Percentiles rank a stretch among this genome's conserved stretches.
These are phyloP conservation scores for Massarina eburnea DNA, from an alignment of 2,329 filamentous ascomycete genomes.

Conservation along the genomic window DNA sequence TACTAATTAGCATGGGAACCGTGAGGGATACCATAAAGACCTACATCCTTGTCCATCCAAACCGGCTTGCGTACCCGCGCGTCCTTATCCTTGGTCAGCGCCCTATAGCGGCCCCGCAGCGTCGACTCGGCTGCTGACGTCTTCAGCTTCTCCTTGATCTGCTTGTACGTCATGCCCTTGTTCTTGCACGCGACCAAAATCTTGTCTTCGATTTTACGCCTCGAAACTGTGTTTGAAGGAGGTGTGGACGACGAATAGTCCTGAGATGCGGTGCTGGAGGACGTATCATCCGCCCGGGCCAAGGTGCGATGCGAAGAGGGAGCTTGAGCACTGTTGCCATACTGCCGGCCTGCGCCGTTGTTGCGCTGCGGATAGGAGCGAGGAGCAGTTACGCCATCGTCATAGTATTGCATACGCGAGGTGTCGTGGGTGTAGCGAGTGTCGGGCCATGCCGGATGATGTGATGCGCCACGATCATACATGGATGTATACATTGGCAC, in stretches of 20 bases:
- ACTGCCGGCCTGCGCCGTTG: background rate
- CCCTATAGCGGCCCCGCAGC: conserved; percentile 67
- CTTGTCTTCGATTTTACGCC: conserved; percentile 28
- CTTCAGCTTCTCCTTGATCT: conserved; percentile 59
- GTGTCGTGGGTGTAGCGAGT: background rate
- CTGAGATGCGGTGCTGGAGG: background rate
- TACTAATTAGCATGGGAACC: conserved; percentile 8
- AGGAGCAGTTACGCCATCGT: background rate
- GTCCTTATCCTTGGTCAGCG: conserved; percentile 64
- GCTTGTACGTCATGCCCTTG: conserved; percentile 63
- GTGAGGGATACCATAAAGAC: conserved; percentile 33
- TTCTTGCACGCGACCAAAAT: conserved; percentile 57
- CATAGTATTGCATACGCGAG: background rate
- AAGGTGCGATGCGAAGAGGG: background rate
- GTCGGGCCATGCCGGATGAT: background rate
- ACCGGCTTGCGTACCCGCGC: conserved; percentile 66
- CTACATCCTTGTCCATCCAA: conserved; percentile 66
- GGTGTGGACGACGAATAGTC: background rate
- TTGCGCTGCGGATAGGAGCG: background rate
- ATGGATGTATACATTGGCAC: no score
- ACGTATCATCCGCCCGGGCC: background rate
- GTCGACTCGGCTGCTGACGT: conserved; percentile 71
- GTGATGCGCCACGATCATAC: no score
- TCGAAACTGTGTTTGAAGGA: conserved; percentile 5
- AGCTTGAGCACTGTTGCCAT: background rate